Conservation (phyloP, 345 rosid species). For the Trapa bicornis region DNA sequence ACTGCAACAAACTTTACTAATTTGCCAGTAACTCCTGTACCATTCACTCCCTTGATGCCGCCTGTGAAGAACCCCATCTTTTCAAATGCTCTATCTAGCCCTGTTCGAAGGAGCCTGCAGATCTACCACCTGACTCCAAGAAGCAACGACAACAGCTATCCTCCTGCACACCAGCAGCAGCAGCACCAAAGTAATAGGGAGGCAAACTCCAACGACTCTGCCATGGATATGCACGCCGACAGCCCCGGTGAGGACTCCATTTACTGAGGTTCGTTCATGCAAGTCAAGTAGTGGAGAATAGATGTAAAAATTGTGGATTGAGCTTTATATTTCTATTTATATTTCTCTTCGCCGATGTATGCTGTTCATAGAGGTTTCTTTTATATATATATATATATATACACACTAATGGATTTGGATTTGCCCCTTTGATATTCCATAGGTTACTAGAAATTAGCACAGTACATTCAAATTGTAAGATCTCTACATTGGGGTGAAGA, state of each 20-base stretch:
- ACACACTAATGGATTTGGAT: too few relatives aligned
- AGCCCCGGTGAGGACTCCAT: conserved; percentile 27
- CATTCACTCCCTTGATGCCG: conserved; percentile 25
- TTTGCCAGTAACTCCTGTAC: conserved; percentile 14
- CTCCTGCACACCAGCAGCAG: conserved; percentile 8
- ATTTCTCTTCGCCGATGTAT: background rate
- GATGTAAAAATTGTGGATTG: conserved; percentile 1
- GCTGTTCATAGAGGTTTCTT: background rate
- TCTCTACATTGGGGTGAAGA: too few relatives aligned
- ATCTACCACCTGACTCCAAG: conserved; percentile 35
- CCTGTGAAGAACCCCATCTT: conserved; percentile 29
- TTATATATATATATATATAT: background rate
- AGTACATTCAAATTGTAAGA: too few relatives aligned
- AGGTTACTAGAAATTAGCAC: too few relatives aligned
- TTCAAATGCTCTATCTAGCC: conserved; percentile 54
- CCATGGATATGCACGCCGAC: conserved; percentile 47
- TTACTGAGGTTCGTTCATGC: conserved; percentile 6
- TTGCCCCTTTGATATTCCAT: too few relatives aligned
- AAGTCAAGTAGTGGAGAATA: background rate
- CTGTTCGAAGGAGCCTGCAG: conserved; percentile 59
- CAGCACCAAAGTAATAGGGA: conserved; percentile 19
- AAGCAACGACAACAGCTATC: conserved; percentile 15
- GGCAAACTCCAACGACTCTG: conserved; percentile 23
- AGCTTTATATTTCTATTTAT: background rate
- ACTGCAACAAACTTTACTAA: conserved; percentile 11